Conservation (phyloP, 495 filamentous ascomycete species). For the Hypoxylon trugodes region DNA sequence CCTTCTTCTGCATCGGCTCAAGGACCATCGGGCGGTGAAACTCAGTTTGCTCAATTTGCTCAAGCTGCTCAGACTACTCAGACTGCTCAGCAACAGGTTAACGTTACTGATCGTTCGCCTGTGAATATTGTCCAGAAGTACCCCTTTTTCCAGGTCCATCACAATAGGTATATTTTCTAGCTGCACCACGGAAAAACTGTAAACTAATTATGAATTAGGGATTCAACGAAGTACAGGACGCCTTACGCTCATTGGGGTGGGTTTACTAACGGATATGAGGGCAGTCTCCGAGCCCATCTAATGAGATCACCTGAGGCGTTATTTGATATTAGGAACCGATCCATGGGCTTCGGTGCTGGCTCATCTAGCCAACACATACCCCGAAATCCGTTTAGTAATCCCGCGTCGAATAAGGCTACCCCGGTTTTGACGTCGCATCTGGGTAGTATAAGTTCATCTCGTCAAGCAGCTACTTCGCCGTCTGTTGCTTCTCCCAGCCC, state of each 20-base stretch:
- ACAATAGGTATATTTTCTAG: constrained; percentile 22
- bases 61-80: constrained; percentile 5
- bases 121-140: constrained; percentile 54
- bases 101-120: constrained; percentile 21
- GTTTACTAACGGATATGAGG: constrained; percentile 66
- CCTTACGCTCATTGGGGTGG: constrained; percentile 61
- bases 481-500: constrained; percentile 16
- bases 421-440: neutral
- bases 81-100: constrained; percentile 13
- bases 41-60: constrained; percentile 2
- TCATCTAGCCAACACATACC: constrained; percentile 7
- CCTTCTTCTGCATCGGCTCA: constrained; percentile 38
- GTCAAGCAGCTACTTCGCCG: constrained; percentile 13
- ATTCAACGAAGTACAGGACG: constrained; percentile 57
- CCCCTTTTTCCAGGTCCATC: constrained; percentile 59
- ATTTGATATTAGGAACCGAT: constrained; percentile 39
- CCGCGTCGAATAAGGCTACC: constrained; percentile 6
- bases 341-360: constrained; percentile 22
- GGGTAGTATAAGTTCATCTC: constrained; percentile 7
- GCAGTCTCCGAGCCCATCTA: constrained; percentile 56
- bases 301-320: constrained; percentile 52
- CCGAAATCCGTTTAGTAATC: constrained; percentile 29
- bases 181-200: neutral
- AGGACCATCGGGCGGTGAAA: constrained; percentile 35
- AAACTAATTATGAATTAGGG: constrained; percentile 45